phyloP scores from a whole-genome alignment of 202 grass and related monocot species.

The Musa balbisiana region DNA sequence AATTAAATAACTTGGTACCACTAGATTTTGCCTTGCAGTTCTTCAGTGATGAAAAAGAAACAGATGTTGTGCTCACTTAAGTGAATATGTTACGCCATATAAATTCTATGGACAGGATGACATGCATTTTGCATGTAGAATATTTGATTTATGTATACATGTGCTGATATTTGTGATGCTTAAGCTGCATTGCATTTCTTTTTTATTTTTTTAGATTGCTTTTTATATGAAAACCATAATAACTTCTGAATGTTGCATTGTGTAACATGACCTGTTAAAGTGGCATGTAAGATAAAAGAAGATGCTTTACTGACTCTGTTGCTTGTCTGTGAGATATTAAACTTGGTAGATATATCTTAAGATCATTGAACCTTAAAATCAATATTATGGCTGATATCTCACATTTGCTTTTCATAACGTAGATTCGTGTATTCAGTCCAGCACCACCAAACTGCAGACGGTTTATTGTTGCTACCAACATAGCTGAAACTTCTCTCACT shows the following conservation, averaged over 20 bases:
- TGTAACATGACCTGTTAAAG: neutral
- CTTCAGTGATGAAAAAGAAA: too few relatives aligned
- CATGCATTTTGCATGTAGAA: too few relatives aligned
- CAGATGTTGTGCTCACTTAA: too few relatives aligned
- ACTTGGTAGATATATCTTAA: neutral
- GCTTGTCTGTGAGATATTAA: neutral
- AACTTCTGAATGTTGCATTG: neutral
- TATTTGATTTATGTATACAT: too few relatives aligned
- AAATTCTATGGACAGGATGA: too few relatives aligned
- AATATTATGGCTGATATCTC: neutral
- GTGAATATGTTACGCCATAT: too few relatives aligned
- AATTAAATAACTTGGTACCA: too few relatives aligned
- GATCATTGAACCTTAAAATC: neutral
- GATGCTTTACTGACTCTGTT: neutral
- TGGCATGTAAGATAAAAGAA: neutral
- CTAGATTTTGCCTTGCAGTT: too few relatives aligned
- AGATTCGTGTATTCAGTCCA: conserved; percentile 80
- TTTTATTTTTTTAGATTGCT: neutral
- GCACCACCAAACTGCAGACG: conserved; percentile 78
- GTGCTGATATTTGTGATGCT: neutral
- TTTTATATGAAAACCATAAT: neutral
- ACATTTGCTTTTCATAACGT: conserved; percentile 11
- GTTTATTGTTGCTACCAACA: conserved; percentile 95
- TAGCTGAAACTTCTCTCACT: conserved; percentile 97
- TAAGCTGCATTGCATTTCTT: neutral